A percentile compares a stretch with the other conserved stretches of the same genome.
Conservation (phyloP, 2,329 filamentous ascomycete species). For the Ceratocystis smalleyi region DNA sequence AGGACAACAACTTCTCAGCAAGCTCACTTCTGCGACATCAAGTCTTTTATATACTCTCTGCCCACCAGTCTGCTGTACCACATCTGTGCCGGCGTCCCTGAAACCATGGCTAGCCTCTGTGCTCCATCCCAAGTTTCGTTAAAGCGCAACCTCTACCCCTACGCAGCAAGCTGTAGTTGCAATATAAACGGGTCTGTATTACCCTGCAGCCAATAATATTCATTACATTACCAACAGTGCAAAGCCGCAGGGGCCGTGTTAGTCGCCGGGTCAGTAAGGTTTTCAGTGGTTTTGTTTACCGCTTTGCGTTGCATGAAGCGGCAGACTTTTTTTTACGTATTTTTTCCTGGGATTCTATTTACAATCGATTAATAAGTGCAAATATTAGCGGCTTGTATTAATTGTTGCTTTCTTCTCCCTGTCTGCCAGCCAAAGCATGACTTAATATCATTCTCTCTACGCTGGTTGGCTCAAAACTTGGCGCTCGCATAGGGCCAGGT, state of each 20-base stretch:
- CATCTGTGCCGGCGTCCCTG: neutral
- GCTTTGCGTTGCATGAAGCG: neutral
- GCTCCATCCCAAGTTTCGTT: neutral
- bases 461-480: neutral
- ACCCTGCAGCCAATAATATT: neutral
- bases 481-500: too few relatives aligned
- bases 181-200: neutral
- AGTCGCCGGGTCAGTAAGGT: neutral
- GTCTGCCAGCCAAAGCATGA: neutral
- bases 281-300: too few relatives aligned
- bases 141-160: neutral
- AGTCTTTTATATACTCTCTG: neutral
- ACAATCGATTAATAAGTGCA: neutral
- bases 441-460: neutral
- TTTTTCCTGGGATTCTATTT: neutral
- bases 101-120: neutral
- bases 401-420: neutral
- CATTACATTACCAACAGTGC: constrained; percentile 3
- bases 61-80: neutral
- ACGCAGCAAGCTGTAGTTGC: neutral
- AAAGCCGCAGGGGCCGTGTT: constrained; percentile 1
- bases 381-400: neutral
- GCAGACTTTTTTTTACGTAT: neutral
- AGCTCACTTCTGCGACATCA: too few relatives aligned
- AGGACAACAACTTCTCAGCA: too few relatives aligned